These are phyloP conservation scores for Tetrapisispora arboricola DNA, from an alignment of 805 yeast genomes.

Conservation along the genomic window DNA sequence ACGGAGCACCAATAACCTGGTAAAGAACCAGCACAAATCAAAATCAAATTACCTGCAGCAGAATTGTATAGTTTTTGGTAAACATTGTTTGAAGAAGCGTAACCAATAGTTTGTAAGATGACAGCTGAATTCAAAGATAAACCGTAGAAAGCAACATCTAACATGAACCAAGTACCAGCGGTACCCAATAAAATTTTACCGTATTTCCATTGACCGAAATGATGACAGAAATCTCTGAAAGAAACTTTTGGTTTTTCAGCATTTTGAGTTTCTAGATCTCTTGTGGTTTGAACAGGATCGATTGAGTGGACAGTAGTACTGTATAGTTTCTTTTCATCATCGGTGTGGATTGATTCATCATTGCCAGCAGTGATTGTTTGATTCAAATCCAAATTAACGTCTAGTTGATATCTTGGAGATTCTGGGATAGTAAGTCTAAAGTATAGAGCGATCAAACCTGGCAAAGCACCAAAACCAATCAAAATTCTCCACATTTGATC, in stretches of 20 bases:
- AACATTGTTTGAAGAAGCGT: constrained; percentile 59
- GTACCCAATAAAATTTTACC: constrained; percentile 78
- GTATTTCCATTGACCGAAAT: constrained; percentile 81
- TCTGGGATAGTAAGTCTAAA: constrained; percentile 91
- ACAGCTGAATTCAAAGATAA: constrained; percentile 72
- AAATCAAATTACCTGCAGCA: constrained; percentile 87
- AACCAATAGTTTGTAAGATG: constrained; percentile 77
- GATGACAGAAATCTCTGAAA: constrained; percentile 55
- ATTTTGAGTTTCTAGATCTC: not conserved
- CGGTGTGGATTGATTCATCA: not conserved
- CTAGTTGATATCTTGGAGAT: constrained; percentile 85
- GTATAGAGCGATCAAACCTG: constrained; percentile 76
- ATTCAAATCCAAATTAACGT: constrained; percentile 34
- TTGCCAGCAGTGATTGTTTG: not conserved
- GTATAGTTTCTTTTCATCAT: constrained; percentile 2
- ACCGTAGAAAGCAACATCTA: constrained; percentile 89
- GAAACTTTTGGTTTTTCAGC: constrained; percentile 53
- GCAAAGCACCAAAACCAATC: constrained; percentile 83
- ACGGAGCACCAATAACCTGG: constrained; percentile 89
- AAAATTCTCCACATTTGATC: constrained; percentile 94
- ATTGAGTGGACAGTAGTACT: constrained; percentile 2
- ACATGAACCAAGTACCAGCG: constrained; percentile 84
- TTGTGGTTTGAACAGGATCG: not conserved
- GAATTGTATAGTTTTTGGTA: constrained; percentile 62
- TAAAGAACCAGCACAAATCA: constrained; percentile 88